A percentile compares a stretch with the other conserved stretches of the same genome.
Conservation (phyloP, 225 moss, liverwort and hornwort genomes). For the Sphagnum contortum region DNA sequence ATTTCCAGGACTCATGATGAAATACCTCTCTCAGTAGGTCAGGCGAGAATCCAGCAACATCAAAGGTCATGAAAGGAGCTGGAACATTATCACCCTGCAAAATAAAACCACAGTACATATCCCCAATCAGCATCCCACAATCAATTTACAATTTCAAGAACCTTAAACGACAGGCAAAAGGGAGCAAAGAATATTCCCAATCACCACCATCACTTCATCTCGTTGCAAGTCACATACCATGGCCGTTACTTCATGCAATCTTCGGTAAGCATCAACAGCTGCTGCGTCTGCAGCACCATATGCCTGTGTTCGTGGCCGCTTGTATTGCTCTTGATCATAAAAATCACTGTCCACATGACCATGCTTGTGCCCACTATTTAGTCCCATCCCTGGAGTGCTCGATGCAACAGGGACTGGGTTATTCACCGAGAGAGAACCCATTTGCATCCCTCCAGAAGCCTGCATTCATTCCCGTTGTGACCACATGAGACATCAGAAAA, state of each 20-base stretch:
- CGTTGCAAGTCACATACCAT: constrained; percentile 33
- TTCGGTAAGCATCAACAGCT: constrained; percentile 80
- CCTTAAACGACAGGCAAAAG: too few relatives aligned
- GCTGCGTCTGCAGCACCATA: constrained; percentile 47
- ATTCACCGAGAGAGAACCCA: constrained; percentile 16
- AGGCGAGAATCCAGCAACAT: constrained; percentile 78
- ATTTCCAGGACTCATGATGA: too few relatives aligned
- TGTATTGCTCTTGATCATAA: constrained; percentile 54
- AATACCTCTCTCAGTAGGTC: constrained; percentile 89
- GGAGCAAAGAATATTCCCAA: too few relatives aligned
- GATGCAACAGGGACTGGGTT: constrained; percentile 45
- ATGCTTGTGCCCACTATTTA: constrained; percentile 49
- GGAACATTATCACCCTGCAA: constrained; percentile 93
- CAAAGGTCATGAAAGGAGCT: constrained; percentile 84
- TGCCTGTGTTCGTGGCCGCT: constrained; percentile 67
- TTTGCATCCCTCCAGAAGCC: constrained; percentile 15
- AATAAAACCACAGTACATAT: not conserved
- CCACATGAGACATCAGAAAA: too few relatives aligned
- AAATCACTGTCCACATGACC: constrained; percentile 35
- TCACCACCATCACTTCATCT: too few relatives aligned
- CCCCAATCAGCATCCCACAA: too few relatives aligned
- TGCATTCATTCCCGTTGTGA: not conserved
- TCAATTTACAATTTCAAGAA: too few relatives aligned
- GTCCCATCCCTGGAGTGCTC: constrained; percentile 29
- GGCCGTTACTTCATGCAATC: constrained; percentile 88